These are phyloP conservation scores for Perkinsela sp. DNA, from an alignment of 208 protist species.

Conservation along the genomic window DNA sequence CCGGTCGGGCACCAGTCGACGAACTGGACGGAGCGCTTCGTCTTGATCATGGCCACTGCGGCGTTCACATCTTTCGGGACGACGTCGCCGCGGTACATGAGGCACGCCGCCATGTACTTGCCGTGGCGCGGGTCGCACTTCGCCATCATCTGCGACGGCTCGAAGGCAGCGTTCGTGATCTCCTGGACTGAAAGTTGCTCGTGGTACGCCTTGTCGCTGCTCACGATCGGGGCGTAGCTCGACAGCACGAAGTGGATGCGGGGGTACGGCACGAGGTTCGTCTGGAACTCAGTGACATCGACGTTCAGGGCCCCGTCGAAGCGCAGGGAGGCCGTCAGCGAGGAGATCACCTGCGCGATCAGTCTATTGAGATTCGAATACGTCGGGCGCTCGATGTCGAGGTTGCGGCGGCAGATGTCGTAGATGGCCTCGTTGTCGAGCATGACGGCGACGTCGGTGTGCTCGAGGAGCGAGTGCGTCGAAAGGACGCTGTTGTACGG, in stretches of 20 bases:
- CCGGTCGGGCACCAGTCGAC: constrained; percentile 86
- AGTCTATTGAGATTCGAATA: constrained; percentile 86
- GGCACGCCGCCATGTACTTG: constrained; percentile 88
- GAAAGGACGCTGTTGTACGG: constrained; percentile 87
- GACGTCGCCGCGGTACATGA: constrained; percentile 90
- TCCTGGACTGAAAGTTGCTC: constrained; percentile 72
- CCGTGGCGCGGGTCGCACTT: constrained; percentile 80
- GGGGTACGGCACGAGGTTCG: constrained; percentile 87
- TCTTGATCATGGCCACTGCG: constrained; percentile 73
- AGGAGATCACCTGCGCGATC: constrained; percentile 77
- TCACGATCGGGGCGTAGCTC: constrained; percentile 74
- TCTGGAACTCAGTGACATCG: constrained; percentile 85
- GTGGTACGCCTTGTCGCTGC: constrained; percentile 68
- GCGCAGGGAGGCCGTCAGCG: constrained; percentile 74
- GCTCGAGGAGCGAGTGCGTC: constrained; percentile 73
- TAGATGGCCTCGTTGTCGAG: constrained; percentile 88
- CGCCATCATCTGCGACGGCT: constrained; percentile 70
- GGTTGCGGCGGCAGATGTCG: constrained; percentile 67
- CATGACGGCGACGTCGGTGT: constrained; percentile 72
- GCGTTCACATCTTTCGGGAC: constrained; percentile 85
- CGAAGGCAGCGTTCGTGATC: constrained; percentile 76
- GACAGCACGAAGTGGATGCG: constrained; percentile 83
- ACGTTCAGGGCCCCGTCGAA: constrained; percentile 84
- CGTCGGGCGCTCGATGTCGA: constrained; percentile 74
- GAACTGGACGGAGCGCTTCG: constrained; percentile 75